These are phyloP conservation scores for Anacardium occidentale DNA, from an alignment of 345 rosid species.

Conservation along the genomic window DNA sequence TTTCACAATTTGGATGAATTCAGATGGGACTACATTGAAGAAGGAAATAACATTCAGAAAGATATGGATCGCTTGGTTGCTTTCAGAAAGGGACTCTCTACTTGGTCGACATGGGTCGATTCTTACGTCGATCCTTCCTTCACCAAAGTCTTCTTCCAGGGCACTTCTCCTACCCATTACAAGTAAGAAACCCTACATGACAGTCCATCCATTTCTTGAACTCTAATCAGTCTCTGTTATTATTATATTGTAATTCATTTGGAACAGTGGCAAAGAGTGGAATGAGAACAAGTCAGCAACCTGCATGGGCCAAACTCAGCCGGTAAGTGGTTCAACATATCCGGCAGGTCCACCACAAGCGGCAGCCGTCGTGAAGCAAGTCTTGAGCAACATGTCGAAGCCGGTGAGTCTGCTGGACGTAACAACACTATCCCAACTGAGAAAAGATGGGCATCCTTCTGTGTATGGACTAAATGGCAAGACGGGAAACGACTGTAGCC, in stretches of 20 bases:
- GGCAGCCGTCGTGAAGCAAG: conserved; percentile 23
- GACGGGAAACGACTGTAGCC: conserved; percentile 42
- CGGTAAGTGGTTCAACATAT: conserved; percentile 32
- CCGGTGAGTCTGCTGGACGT: conserved; percentile 36
- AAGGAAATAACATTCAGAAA: conserved; percentile 31
- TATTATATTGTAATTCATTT: neutral
- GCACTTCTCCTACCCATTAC: conserved; percentile 55
- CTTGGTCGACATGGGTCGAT: conserved; percentile 66
- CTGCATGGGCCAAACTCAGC: conserved; percentile 31
- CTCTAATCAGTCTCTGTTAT: too few relatives aligned
- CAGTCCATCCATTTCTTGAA: too few relatives aligned
- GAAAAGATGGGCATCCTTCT: conserved; percentile 50
- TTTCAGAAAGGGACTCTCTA: conserved; percentile 44
- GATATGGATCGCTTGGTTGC: conserved; percentile 67
- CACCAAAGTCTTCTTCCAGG: conserved; percentile 53
- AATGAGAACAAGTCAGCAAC: conserved; percentile 23
- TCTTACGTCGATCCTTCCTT: conserved; percentile 39
- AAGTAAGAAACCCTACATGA: conserved; percentile 27
- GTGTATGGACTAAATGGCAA: conserved; percentile 19
- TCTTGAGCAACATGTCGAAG: conserved; percentile 15
- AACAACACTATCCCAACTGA: conserved; percentile 42
- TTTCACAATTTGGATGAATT: neutral
- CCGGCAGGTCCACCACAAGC: conserved; percentile 37
- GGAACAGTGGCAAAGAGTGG: conserved; percentile 41
- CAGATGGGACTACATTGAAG: conserved; percentile 61